A percentile compares a stretch with the other conserved stretches of the same genome.
phyloP scores from a whole-genome alignment of 2,329 filamentous ascomycete genomes.

The Neofusicoccum ribis region DNA sequence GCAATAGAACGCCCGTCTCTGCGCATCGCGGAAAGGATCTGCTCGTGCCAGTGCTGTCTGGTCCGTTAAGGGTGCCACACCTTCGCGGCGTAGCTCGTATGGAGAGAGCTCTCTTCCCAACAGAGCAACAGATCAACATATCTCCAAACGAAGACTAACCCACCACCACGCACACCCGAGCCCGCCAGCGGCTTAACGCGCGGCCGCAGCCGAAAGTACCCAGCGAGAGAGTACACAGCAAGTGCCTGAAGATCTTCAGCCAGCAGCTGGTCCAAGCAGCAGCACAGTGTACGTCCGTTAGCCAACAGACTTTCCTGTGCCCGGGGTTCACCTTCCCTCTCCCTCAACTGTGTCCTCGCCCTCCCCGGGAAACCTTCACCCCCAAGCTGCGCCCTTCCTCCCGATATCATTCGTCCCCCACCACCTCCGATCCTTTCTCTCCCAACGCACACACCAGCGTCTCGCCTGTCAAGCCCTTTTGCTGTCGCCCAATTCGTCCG shows the following conservation, averaged over 20 bases:
- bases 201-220: not conserved
- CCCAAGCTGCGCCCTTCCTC: not conserved
- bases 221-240: not conserved
- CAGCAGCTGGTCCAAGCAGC: too few species aligned
- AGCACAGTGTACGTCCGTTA: too few species aligned
- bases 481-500: not conserved
- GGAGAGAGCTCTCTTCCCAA: not conserved
- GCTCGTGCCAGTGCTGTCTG: not conserved
- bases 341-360: not conserved
- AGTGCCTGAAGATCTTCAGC: conserved; percentile 1
- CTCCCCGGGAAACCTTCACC: not conserved
- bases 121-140: not conserved
- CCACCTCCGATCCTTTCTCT: not conserved
- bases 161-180: not conserved
- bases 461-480: not conserved
- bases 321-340: not conserved
- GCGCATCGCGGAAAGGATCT: not conserved
- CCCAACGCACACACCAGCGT: not conserved
- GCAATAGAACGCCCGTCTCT: not conserved
- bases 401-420: not conserved
- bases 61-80: too few species aligned
- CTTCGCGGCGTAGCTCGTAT: not conserved
- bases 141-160: not conserved
- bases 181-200: not conserved
- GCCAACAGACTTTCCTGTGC: not conserved